Base-by-base conservation (phyloP, 768 basidiomycete genomes). In the Leucocoprinus sp. region DNA sequence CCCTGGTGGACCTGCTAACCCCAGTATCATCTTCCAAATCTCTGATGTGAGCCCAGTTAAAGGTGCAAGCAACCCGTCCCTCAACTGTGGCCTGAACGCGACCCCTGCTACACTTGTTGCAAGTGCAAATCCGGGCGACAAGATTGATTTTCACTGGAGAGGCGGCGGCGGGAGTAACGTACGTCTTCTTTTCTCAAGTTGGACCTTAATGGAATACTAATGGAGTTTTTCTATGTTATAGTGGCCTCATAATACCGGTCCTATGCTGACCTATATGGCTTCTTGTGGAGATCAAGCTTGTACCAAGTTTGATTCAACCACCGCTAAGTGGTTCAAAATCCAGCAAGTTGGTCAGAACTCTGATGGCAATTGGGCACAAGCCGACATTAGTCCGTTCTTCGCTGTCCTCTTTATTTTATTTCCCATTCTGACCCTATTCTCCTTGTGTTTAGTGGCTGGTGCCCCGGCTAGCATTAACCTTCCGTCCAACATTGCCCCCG, bases 291-390 rank as follows among this genome's bases (percentile, higher is more conserved):
- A 62, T 27, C 66, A 69, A 0, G 60, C 75, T 2, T 86, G 84
- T 61, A 70, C 71, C 55, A 61, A 78, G 54, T 84, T 80, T 61
- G 66, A 84, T 53, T 54, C 75, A 5, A 66, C 71, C 12, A 54
- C 67, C 17, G 80, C 82, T 7, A 67, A 76, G 55, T 88, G 82
- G 82, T 84, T 87, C 74, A 87, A 87, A 14, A 78, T 83, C 45
- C 61, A 73, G 23, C 69, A 82, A 55, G 64, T 66, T 2, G 78
- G 75, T 2, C 60, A 66, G 9, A 61, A 72, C 34, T 46, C 58
- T 7, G 58, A 58, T 2, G 60, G 63, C 21, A 55, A 19, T 17
- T 83, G 81, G 82, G 64, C 62, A 2, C 81, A 83, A 55, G 62
- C 62, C 4, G 67, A 70, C 42, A 62, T 82, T 52, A 71, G 77